Evolutionary conservation across 495 filamentous ascomycete species (phyloP), one percentile per base, ranked within the genome.

Genomic region (Entonaema liquescens): DNA sequence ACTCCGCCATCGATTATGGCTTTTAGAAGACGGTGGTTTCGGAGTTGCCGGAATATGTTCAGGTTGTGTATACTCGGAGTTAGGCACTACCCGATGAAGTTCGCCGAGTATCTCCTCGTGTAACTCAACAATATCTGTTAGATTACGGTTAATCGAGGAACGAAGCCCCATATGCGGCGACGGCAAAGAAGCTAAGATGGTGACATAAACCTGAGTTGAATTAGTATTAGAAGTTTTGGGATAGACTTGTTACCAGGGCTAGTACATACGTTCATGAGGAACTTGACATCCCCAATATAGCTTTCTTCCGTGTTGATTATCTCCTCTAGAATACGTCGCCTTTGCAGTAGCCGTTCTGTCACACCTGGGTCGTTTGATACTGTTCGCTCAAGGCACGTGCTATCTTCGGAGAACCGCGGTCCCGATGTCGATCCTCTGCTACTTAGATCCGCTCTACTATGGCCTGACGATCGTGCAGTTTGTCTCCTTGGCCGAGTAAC

Each of bases 251-350:
- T 13, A 28, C 59, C 21, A 19, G 23, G 17, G 26, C 13, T 42
- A 0, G 31, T 81, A 85, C 81, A 40, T 66, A 97, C 95, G 76
- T 94, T 93, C 72, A 91, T 88, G 62, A 99, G 82, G 56, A 94
- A 91, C 72, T 92, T 92, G 58, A 98, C 78, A 67, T 97, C 95
- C 17, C 87, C 88, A 61, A 98, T 87, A 79, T 98, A 98, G 70
- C 92, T 89, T 74, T 94, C 91, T 78, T 98, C 95, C 0, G 93
- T 95, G 47, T 78, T 85, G 58, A 97, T 85, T 19, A 99, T 80
- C 77, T 99, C 95, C 70, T 93, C 91, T 42, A 98, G 76, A 19
- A 94, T 89, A 62, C 88, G 87, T 9, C 92, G 89, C 57, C 95
- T 86, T 71, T 93, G 90, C 42, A 90, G 73, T 12, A 93, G 85